Evolutionary conservation across 2,329 filamentous ascomycete species (phyloP).

Genomic region (Corniculantispora saksenae): DNA sequence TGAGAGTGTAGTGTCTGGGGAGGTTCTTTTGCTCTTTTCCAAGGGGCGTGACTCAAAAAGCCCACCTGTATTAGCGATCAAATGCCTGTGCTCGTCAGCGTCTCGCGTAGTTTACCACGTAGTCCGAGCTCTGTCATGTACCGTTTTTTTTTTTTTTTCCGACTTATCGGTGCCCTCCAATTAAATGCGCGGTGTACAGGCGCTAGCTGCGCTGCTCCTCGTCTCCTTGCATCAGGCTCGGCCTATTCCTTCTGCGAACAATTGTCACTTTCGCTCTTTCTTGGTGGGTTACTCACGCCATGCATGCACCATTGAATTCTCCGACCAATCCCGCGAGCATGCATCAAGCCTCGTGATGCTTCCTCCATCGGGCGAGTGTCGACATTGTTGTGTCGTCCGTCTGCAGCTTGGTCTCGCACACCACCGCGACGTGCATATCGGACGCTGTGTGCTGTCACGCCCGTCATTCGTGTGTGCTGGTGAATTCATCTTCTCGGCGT

Average conservation of each 20-base stretch:
- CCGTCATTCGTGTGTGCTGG: too few species aligned
- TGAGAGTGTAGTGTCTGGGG: not conserved
- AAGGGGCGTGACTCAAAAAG: not conserved
- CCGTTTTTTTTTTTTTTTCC: too few species aligned
- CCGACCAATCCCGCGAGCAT: conserved; percentile 7
- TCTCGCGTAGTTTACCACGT: too few species aligned
- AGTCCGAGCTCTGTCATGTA: too few species aligned
- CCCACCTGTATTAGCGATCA: not conserved
- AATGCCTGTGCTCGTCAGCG: not conserved
- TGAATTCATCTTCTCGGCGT: too few species aligned
- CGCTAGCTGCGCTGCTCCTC: not conserved
- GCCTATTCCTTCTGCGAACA: not conserved
- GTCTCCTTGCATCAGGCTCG: not conserved
- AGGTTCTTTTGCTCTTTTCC: not conserved
- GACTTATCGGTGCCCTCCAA: not conserved
- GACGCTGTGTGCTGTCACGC: too few species aligned
- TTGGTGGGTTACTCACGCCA: not conserved
- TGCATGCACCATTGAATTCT: not conserved
- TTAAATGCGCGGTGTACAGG: not conserved
- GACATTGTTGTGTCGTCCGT: not conserved
- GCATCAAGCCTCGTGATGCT: conserved; percentile 7
- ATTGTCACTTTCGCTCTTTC: not conserved
- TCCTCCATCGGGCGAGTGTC: not conserved
- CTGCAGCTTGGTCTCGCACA: not conserved
- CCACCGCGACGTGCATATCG: too few species aligned